These are phyloP conservation scores for Candida schatavii DNA, from an alignment of 805 yeast genomes.

Conservation along the genomic window DNA sequence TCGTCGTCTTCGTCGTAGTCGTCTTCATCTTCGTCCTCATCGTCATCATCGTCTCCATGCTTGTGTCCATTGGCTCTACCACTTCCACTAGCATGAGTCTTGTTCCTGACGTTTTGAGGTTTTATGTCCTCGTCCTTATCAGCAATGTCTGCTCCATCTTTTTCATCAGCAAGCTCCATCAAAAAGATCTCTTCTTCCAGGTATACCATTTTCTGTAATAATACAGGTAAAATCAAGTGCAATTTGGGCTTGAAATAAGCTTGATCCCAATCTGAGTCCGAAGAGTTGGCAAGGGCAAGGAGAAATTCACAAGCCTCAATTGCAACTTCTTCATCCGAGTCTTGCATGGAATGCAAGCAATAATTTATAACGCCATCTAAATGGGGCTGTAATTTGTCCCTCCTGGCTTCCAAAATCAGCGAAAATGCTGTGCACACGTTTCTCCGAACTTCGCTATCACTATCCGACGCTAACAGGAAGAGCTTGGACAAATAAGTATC, in stretches of 20 bases:
- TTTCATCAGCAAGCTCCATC: constrained; percentile 62
- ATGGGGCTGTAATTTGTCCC: constrained; percentile 78
- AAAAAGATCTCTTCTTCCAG: constrained; percentile 74
- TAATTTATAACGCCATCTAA: constrained; percentile 82
- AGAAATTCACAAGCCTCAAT: constrained; percentile 93
- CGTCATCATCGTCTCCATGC: constrained; percentile 20
- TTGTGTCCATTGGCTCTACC: constrained; percentile 8
- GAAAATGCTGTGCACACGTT: constrained; percentile 78
- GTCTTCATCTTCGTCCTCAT: constrained; percentile 45
- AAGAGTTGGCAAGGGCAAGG: constrained; percentile 67
- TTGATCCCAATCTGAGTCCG: constrained; percentile 39
- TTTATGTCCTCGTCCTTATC: constrained; percentile 86
- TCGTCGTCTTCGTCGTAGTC: constrained; percentile 72
- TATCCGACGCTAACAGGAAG: constrained; percentile 67
- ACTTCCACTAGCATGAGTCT: constrained; percentile 33
- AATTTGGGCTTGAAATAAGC: constrained; percentile 55
- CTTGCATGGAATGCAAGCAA: constrained; percentile 74
- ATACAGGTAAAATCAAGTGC: constrained; percentile 65
- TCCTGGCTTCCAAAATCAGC: constrained; percentile 66
- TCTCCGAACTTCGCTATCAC: constrained; percentile 57
- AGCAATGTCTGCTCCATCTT: constrained; percentile 72
- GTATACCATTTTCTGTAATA: constrained; percentile 81
- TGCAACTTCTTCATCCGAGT: constrained; percentile 62
- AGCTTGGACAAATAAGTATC: constrained; percentile 65
- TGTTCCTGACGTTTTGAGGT: constrained; percentile 74